phyloP scores from a whole-genome alignment of 2,329 filamentous ascomycete species.

The Talaromyces atroroseus region DNA sequence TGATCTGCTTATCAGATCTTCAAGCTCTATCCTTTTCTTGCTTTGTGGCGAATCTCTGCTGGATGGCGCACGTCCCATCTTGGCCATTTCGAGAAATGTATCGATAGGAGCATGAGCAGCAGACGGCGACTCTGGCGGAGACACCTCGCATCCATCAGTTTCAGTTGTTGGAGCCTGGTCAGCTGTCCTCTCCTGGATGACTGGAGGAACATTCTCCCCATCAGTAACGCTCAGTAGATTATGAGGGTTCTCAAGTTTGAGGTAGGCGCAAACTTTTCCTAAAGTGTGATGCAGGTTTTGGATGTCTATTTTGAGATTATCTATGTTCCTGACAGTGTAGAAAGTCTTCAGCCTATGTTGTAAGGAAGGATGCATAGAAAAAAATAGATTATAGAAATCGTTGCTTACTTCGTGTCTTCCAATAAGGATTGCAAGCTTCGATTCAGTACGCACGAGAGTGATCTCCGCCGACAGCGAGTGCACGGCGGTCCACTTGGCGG shows the following conservation, averaged over 20 bases:
- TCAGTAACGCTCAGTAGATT: slow-evolving; percentile 4
- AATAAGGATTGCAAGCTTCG: slow-evolving; percentile 42
- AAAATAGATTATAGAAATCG: not conserved
- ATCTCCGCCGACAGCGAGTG: slow-evolving; percentile 41
- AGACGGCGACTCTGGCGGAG: slow-evolving; percentile 29
- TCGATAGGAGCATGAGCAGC: slow-evolving; percentile 33
- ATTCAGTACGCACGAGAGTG: slow-evolving; percentile 43
- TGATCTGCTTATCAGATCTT: slow-evolving; percentile 43
- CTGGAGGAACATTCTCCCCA: slow-evolving; percentile 3
- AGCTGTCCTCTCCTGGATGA: not conserved
- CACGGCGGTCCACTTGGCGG: slow-evolving; percentile 41
- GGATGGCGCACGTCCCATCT: slow-evolving; percentile 27
- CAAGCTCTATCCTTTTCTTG: slow-evolving; percentile 17
- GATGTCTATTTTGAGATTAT: slow-evolving; percentile 28
- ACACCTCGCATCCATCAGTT: slow-evolving; percentile 33
- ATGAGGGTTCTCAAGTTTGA: slow-evolving; percentile 26
- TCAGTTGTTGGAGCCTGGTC: slow-evolving; percentile 19
- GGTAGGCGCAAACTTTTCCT: slow-evolving; percentile 28
- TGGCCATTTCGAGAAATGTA: slow-evolving; percentile 32
- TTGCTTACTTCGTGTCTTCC: slow-evolving; percentile 34
- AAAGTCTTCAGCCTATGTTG: not conserved
- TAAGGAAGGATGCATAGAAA: no score
- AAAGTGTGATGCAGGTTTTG: slow-evolving; percentile 24
- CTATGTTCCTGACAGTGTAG: slow-evolving; percentile 21
- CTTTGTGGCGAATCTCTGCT: slow-evolving; percentile 23